Conservation (phyloP, 192 early-diverging fungal genomes). For the Piromyces sp. region DNA sequence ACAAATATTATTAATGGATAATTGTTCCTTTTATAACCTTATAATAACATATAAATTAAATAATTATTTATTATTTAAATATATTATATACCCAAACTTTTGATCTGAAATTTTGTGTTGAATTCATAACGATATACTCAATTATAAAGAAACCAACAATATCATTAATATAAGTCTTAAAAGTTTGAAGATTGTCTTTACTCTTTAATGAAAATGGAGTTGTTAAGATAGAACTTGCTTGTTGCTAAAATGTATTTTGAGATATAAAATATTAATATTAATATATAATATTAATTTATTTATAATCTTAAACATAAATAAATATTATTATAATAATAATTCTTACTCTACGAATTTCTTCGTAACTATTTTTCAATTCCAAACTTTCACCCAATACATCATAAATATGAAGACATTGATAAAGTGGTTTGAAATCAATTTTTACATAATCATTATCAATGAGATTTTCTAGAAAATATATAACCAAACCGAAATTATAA, state of each 20-base stretch:
- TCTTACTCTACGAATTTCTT: conserved; percentile 64
- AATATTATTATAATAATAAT: background rate
- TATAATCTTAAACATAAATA: no score
- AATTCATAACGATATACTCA: conserved; percentile 70
- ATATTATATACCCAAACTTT: conserved; percentile 22
- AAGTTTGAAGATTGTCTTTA: conserved; percentile 39
- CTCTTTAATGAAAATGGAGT: conserved; percentile 47
- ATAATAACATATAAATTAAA: no score
- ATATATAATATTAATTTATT: no score
- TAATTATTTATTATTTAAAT: no score
- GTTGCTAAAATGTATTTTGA: conserved; percentile 29
- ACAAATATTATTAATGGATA: no score
- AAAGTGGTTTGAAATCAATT: conserved; percentile 86
- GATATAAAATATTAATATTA: no score
- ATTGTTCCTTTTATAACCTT: no score
- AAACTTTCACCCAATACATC: conserved; percentile 73
- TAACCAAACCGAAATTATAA: background rate
- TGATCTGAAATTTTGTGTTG: conserved; percentile 78
- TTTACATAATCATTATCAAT: conserved; percentile 50
- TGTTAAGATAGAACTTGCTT: conserved; percentile 70
- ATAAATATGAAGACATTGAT: conserved; percentile 91
- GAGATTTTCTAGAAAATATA: conserved; percentile 25
- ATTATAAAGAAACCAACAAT: conserved; percentile 94
- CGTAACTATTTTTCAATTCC: conserved; percentile 72
- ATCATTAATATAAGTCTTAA: conserved; percentile 65